Percentiles rank a stretch among this genome's conserved stretches.
Conservation (phyloP, 108 stramenopile species). For the Schizochytrium sp. region DNA sequence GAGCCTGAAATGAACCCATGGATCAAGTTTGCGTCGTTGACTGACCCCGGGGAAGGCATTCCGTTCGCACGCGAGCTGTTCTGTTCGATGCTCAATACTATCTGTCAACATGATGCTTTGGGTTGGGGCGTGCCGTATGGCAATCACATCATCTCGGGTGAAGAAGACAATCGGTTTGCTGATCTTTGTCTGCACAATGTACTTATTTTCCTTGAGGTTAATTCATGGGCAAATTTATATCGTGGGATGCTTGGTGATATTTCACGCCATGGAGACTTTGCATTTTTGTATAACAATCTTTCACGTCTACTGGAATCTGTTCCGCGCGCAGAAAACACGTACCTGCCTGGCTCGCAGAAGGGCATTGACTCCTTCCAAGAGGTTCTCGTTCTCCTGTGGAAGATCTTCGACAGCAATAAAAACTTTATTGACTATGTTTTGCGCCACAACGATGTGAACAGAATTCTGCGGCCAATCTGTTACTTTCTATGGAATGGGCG, state of each 20-base stretch:
- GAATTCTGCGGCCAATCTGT: slow-evolving; percentile 91
- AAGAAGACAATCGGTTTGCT: slow-evolving; percentile 80
- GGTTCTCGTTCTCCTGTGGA: slow-evolving; percentile 94
- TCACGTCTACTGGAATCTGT: slow-evolving; percentile 85
- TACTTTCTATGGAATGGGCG: slow-evolving; percentile 91
- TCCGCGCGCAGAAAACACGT: slow-evolving; percentile 83
- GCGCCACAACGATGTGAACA: slow-evolving; percentile 74
- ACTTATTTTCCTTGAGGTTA: slow-evolving; percentile 86
- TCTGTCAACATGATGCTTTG: slow-evolving; percentile 86
- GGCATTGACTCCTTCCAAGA: slow-evolving; percentile 92
- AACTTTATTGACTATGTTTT: slow-evolving; percentile 82
- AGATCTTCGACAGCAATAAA: slow-evolving; percentile 93
- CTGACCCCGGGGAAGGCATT: slow-evolving; percentile 74
- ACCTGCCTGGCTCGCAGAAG: slow-evolving; percentile 80
- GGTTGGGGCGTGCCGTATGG: slow-evolving; percentile 81
- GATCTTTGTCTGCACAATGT: slow-evolving; percentile 88
- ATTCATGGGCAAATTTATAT: slow-evolving; percentile 81
- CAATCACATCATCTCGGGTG: slow-evolving; percentile 75
- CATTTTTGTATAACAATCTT: slow-evolving; percentile 87
- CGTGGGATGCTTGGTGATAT: slow-evolving; percentile 85
- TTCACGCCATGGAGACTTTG: slow-evolving; percentile 79
- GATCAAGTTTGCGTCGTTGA: slow-evolving; percentile 86
- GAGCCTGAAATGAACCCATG: slow-evolving; percentile 87
- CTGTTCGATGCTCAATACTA: slow-evolving; percentile 89
- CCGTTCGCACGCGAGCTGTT: slow-evolving; percentile 93